A percentile compares a stretch with the other conserved stretches of the same genome.
Evolutionary conservation across 73 alveolate species (phyloP).

Genomic region (Tetrahymena malaccensis): DNA sequence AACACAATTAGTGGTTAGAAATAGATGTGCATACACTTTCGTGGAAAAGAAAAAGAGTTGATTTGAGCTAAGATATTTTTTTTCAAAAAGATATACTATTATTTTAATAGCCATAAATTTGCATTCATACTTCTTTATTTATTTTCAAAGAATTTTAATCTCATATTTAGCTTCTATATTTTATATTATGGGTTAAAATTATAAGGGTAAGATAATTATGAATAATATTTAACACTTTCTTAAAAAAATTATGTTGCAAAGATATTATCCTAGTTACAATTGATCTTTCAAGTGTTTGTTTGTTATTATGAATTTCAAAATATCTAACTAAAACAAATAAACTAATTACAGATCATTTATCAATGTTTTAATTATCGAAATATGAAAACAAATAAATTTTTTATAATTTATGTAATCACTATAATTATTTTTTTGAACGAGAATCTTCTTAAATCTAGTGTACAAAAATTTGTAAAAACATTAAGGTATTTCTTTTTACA

Average conservation of each 20-base stretch:
- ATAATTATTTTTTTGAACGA: background rate
- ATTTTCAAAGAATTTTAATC: no score
- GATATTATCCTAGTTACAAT: background rate
- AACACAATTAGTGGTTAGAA: background rate
- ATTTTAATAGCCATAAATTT: no score
- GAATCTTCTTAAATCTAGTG: background rate
- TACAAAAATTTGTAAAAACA: no score
- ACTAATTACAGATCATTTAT: no score
- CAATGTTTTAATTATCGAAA: background rate
- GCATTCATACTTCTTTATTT: background rate
- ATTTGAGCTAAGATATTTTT: no score
- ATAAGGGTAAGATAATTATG: background rate
- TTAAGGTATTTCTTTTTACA: no score
- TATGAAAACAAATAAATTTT: background rate
- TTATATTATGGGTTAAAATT: no score
- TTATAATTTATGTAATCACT: background rate
- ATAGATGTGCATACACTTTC: background rate
- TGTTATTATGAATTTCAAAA: background rate
- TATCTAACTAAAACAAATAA: background rate
- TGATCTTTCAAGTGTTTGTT: background rate
- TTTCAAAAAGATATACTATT: no score
- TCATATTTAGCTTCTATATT: background rate
- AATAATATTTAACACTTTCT: no score
- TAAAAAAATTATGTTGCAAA: no score
- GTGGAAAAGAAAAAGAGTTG: background rate